Conservation (phyloP, 306 rosid species). For the Vicia sativa region DNA sequence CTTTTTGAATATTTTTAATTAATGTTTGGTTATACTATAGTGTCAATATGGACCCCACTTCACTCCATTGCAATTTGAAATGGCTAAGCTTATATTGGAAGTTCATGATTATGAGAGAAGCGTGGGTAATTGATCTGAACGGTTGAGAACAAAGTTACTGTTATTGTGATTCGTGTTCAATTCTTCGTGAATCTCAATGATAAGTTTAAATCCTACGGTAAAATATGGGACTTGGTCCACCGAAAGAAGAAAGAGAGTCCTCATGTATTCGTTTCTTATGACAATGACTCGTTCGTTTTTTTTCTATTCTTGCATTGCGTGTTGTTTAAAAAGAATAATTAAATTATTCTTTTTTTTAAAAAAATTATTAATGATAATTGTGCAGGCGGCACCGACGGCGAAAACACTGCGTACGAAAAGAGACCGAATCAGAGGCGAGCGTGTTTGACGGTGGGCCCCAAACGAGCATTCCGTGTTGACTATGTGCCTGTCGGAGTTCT, state of each 20-base stretch:
- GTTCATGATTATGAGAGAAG: conserved; percentile 41
- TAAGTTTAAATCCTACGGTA: conserved; percentile 40
- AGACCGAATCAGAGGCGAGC: conserved; percentile 49
- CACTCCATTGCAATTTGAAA: background rate
- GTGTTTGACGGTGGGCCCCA: conserved; percentile 48
- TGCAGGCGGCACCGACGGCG: conserved; percentile 70
- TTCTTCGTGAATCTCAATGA: conserved; percentile 33
- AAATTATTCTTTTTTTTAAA: no score
- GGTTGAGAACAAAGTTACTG: background rate
- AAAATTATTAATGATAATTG: background rate
- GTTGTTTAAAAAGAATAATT: background rate
- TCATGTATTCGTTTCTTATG: background rate
- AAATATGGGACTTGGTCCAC: conserved; percentile 14
- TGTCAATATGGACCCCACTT: conserved; percentile 10
- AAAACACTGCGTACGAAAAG: conserved; percentile 42
- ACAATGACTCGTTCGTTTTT: background rate
- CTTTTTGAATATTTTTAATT: background rate
- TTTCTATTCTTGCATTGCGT: conserved; percentile 7
- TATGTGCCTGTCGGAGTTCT: conserved; percentile 61
- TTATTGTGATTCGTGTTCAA: conserved; percentile 42
- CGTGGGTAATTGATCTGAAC: conserved; percentile 31
- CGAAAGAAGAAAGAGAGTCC: background rate
- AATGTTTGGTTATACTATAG: background rate
- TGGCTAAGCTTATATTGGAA: no score
- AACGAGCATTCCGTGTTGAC: conserved; percentile 52